Conservation (phyloP, 495 filamentous ascomycete genomes). For the Penicillium mononematosum region DNA sequence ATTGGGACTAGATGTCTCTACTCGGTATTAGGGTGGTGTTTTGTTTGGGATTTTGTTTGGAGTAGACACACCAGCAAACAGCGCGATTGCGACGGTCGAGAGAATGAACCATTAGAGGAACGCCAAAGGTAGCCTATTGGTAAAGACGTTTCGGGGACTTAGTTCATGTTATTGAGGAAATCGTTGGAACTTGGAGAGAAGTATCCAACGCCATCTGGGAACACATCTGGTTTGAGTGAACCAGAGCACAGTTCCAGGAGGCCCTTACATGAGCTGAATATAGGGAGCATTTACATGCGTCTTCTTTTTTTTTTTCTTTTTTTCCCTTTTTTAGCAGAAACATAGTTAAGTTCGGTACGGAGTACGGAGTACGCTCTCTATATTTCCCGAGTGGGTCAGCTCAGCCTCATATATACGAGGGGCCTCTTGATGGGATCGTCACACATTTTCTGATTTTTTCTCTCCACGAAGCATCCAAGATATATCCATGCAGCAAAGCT, state of each 20-base stretch:
- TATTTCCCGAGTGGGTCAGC: too few relatives aligned
- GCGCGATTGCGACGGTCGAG: background rate
- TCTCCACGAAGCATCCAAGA: too few relatives aligned
- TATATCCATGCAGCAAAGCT: too few relatives aligned
- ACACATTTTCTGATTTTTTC: too few relatives aligned
- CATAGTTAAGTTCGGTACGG: too few relatives aligned
- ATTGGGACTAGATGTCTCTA: conserved; percentile 22
- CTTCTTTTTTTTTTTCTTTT: too few relatives aligned
- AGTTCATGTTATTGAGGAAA: background rate
- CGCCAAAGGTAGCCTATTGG: background rate
- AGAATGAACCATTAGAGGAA: background rate
- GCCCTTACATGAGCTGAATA: background rate
- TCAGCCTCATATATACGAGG: too few relatives aligned
- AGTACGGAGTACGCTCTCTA: too few relatives aligned
- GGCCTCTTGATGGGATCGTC: too few relatives aligned
- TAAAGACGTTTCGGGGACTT: background rate
- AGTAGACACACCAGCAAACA: background rate
- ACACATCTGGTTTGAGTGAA: background rate
- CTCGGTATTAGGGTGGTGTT: background rate
- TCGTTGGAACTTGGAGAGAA: background rate
- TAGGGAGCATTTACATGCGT: background rate
- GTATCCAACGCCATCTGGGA: background rate
- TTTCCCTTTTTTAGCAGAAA: too few relatives aligned
- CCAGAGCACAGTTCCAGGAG: background rate
- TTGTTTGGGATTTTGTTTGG: background rate